Evolutionary conservation across 176 grass and related monocot species (phyloP).

Genomic region (Eleusine coracana): DNA sequence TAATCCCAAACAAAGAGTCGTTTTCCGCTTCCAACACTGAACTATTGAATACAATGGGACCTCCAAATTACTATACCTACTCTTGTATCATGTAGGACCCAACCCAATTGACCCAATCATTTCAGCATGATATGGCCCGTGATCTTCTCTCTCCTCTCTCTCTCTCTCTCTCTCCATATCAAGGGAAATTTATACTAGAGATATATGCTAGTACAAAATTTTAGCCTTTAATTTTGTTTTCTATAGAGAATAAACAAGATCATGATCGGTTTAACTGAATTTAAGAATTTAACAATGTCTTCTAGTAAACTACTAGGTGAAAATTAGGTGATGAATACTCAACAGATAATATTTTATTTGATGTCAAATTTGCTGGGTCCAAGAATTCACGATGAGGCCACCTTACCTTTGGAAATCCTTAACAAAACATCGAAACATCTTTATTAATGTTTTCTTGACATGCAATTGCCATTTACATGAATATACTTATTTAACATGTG

Average conservation of each 20-base stretch:
- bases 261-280: too few species aligned
- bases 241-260: too few species aligned
- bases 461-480: neutral
- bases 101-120: conserved; percentile 63
- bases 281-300: too few species aligned
- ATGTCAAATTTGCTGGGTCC: neutral
- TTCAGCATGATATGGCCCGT: conserved; percentile 67
- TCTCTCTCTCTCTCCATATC: conserved; percentile 1
- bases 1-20: conserved; percentile 37
- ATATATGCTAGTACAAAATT: too few species aligned
- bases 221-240: too few species aligned
- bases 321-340: neutral
- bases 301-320: too few species aligned
- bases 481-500: neutral
- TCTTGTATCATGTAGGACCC: conserved; percentile 40
- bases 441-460: neutral
- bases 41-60: conserved; percentile 19
- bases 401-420: neutral
- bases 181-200: too few species aligned
- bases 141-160: conserved; percentile 47
- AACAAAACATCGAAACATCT: neutral
- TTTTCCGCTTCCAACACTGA: conserved; percentile 41
- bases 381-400: neutral
- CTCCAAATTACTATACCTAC: conserved; percentile 39
- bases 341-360: neutral